These are phyloP conservation scores for Arxiozyma heterogenica DNA, from an alignment of 1,139 yeast species.

Conservation along the genomic window DNA sequence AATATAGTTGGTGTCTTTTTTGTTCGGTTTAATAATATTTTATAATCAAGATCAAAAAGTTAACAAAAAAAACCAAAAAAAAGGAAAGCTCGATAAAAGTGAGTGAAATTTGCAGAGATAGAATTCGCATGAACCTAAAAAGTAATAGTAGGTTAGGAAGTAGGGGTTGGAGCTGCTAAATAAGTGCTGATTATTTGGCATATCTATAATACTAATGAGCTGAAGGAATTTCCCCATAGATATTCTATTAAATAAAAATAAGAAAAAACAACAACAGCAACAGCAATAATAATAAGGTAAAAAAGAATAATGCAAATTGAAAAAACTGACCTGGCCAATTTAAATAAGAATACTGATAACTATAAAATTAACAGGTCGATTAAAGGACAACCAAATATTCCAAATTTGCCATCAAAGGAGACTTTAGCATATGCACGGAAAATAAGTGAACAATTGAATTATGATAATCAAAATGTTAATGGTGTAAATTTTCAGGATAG, in stretches of 20 bases:
- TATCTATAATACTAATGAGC: too few relatives aligned
- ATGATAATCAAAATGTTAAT: not conserved
- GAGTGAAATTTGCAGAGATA: too few relatives aligned
- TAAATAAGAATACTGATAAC: not conserved
- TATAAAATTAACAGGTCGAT: not conserved
- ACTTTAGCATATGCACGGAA: conserved; percentile 3
- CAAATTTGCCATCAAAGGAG: conserved; percentile 13
- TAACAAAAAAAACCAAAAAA: too few relatives aligned
- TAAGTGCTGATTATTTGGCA: too few relatives aligned
- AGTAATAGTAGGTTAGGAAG: too few relatives aligned
- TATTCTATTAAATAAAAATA: too few relatives aligned
- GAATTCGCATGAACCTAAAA: too few relatives aligned
- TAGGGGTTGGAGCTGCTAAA: too few relatives aligned
- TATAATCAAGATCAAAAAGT: not conserved
- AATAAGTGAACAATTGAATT: not conserved
- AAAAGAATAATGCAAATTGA: not conserved
- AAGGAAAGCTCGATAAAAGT: not conserved
- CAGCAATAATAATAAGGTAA: too few relatives aligned
- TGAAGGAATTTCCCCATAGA: too few relatives aligned
- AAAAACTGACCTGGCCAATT: not conserved
- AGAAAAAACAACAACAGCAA: too few relatives aligned
- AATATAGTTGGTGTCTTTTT: not conserved
- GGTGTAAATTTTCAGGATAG: not conserved
- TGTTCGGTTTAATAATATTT: too few relatives aligned
- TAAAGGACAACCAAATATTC: conserved; percentile 5